phyloP scores from a whole-genome alignment of 768 basidiomycete genomes.

The Leccinum longicurvipes region DNA sequence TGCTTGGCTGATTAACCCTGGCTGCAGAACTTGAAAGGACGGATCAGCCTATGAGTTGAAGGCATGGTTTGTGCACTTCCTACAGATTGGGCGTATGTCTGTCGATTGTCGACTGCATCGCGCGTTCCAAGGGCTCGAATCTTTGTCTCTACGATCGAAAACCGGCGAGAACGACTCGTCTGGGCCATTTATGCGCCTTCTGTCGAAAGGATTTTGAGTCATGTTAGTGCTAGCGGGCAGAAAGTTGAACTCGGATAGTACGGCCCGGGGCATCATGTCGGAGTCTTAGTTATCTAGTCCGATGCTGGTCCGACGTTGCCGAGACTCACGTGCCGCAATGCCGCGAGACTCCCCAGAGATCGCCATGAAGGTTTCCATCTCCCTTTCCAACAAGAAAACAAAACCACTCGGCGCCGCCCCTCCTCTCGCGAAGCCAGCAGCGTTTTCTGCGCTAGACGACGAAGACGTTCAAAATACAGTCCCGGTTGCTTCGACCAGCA shows the following conservation, averaged over 20 bases:
- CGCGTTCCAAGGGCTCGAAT: conserved; percentile 18
- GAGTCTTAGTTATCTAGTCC: background rate
- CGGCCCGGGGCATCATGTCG: background rate
- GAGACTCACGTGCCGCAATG: background rate
- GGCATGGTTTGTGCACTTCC: conserved; percentile 20
- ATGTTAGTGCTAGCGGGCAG: too few relatives aligned
- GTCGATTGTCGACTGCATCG: conserved; percentile 50
- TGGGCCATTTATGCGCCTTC: conserved; percentile 88
- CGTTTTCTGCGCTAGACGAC: conserved; percentile 63
- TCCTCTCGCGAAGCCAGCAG: conserved; percentile 55
- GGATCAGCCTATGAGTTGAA: conserved; percentile 2
- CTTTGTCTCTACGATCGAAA: conserved; percentile 43
- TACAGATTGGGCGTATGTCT: conserved; percentile 88
- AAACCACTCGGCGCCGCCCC: conserved; percentile 54
- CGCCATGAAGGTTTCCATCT: conserved; percentile 87
- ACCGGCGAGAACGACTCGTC: conserved; percentile 73
- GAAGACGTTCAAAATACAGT: conserved; percentile 53
- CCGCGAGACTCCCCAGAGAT: background rate
- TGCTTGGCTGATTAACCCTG: conserved; percentile 88
- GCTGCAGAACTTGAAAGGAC: conserved; percentile 66
- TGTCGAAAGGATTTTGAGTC: conserved; percentile 66
- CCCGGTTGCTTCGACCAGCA: conserved; percentile 41
- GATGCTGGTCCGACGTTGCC: background rate
- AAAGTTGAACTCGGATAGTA: background rate
- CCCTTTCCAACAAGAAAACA: conserved; percentile 53